phyloP scores from a whole-genome alignment of 164 flowering plant species.

The Magnolia kwangsiensis region DNA sequence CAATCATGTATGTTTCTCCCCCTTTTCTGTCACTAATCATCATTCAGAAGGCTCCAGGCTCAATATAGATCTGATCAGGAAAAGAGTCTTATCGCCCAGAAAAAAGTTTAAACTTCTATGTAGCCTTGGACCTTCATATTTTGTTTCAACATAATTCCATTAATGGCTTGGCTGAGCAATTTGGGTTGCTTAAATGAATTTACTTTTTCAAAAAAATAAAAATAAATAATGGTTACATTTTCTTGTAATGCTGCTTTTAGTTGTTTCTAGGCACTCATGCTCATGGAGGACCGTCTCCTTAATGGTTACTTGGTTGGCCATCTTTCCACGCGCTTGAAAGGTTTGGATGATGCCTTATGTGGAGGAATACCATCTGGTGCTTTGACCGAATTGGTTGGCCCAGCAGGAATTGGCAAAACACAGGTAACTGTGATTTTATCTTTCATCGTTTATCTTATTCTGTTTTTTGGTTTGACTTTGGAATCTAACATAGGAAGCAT shows the following conservation, averaged over 20 bases:
- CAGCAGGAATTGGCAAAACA: conserved; percentile 88
- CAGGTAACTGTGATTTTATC: conserved; percentile 38
- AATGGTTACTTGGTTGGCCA: conserved; percentile 49
- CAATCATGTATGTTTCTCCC: too few species aligned
- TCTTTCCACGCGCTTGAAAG: conserved; percentile 63
- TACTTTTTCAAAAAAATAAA: not conserved
- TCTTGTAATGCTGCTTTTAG: conserved; percentile 2
- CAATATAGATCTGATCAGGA: too few species aligned
- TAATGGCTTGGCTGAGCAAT: not conserved
- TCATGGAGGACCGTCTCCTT: conserved; percentile 52
- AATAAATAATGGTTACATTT: not conserved
- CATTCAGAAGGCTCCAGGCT: not conserved
- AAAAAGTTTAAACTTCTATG: too few species aligned
- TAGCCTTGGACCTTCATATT: not conserved
- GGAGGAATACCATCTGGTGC: conserved; percentile 91
- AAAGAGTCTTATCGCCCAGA: too few species aligned
- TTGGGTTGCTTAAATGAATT: not conserved
- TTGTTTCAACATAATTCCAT: not conserved
- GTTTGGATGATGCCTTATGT: conserved; percentile 64
- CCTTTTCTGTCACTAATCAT: not conserved
- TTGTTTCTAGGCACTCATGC: conserved; percentile 45
- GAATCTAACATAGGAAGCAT: not conserved
- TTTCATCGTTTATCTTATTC: not conserved
- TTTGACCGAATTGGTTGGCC: conserved; percentile 83
- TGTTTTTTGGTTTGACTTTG: not conserved